Evolutionary conservation across 345 rosid species (phyloP).

Genomic region (Erodium maritimum): DNA sequence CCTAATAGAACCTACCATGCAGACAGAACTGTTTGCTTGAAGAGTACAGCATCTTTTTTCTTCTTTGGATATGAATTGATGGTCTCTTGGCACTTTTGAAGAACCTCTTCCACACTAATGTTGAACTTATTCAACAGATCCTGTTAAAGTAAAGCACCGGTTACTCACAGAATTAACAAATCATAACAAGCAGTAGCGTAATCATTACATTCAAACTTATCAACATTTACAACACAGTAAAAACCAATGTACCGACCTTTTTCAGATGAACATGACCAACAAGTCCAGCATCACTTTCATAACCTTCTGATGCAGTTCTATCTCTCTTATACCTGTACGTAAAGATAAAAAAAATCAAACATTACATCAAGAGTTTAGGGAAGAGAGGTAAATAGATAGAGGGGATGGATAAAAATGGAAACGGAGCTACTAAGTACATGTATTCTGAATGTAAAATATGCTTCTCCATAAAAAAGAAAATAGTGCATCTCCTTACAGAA

Average conservation of each 20-base stretch:
- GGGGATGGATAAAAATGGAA: neutral
- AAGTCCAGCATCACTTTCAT: slow-evolving; percentile 44
- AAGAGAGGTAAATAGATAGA: neutral
- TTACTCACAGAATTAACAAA: slow-evolving; percentile 12
- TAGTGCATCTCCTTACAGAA: neutral
- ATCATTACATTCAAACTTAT: neutral
- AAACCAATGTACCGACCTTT: slow-evolving; percentile 30
- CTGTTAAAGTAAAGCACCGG: slow-evolving; percentile 27
- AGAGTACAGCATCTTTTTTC: slow-evolving; percentile 37
- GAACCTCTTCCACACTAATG: slow-evolving; percentile 43
- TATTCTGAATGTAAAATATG: too few species aligned
- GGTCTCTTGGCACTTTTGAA: slow-evolving; percentile 55
- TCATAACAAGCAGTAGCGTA: neutral
- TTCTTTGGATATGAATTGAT: slow-evolving; percentile 45
- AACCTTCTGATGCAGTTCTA: slow-evolving; percentile 25
- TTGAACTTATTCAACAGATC: slow-evolving; percentile 36
- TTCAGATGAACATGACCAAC: slow-evolving; percentile 73
- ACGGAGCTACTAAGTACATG: neutral
- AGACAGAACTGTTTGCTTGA: slow-evolving; percentile 38
- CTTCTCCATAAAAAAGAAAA: too few species aligned
- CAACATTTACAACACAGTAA: neutral
- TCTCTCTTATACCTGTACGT: slow-evolving; percentile 46
- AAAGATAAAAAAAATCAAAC: slow-evolving; percentile 6
- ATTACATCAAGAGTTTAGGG: neutral
- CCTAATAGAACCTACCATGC: slow-evolving; percentile 41